Evolutionary conservation across 768 basidiomycete genomes (phyloP).

Genomic region (Trametes cubensis): DNA sequence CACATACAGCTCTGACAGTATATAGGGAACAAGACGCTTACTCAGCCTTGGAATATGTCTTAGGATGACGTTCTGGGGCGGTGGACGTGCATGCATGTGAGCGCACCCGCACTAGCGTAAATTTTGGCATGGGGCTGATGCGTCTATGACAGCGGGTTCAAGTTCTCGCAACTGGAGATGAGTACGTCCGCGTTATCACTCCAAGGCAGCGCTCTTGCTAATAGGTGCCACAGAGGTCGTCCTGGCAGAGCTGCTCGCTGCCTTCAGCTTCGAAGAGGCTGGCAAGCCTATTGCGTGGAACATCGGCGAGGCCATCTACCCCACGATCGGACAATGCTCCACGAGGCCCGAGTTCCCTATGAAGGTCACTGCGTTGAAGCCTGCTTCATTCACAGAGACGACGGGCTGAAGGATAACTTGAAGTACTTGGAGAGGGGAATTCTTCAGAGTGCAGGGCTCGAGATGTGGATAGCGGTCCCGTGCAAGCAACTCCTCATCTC

Average conservation of each 20-base stretch:
- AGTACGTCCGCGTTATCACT: conserved; percentile 36
- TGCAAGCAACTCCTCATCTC: no score
- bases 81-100: conserved; percentile 16
- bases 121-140: background rate
- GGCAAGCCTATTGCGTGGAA: conserved; percentile 19
- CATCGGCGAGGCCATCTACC: conserved; percentile 8
- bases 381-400: no score
- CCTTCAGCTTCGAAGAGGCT: conserved; percentile 20
- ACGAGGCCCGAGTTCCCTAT: conserved; percentile 3
- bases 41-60: background rate
- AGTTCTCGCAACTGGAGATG: conserved; percentile 48
- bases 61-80: conserved; percentile 23
- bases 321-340: conserved; percentile 2
- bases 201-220: background rate
- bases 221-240: conserved; percentile 12
- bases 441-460: no score
- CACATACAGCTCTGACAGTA: no score
- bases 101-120: background rate
- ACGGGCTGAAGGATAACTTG: no score
- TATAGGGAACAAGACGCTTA: no score
- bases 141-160: conserved; percentile 40
- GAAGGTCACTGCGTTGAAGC: background rate
- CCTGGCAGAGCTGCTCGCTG: conserved; percentile 10
- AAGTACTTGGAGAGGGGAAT: no score
- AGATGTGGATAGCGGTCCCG: no score